Evolutionary conservation across 305 asterid species (phyloP).

Genomic region (Ilex paraguariensis): DNA sequence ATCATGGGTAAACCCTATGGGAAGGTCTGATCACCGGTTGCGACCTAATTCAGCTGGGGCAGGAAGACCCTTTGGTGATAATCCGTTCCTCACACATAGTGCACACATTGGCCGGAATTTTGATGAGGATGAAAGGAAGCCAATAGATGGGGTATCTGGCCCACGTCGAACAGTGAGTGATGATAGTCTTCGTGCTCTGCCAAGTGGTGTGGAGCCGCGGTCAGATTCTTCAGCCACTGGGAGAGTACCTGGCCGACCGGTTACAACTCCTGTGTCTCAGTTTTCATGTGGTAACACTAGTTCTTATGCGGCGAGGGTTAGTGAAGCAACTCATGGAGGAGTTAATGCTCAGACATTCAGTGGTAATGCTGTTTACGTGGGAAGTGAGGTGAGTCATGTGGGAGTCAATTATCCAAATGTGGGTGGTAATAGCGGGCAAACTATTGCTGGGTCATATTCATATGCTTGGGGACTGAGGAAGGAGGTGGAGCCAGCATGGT

Average conservation of each 20-base stretch:
- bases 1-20: slow-evolving; percentile 62
- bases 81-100: slow-evolving; percentile 51
- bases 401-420: slow-evolving; percentile 40
- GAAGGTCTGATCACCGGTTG: slow-evolving; percentile 56
- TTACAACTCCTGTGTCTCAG: slow-evolving; percentile 45
- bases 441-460: slow-evolving; percentile 45
- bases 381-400: slow-evolving; percentile 13
- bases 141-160: slow-evolving; percentile 68
- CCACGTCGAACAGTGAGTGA: slow-evolving; percentile 75
- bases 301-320: slow-evolving; percentile 48
- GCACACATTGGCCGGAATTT: slow-evolving; percentile 67
- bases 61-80: slow-evolving; percentile 58
- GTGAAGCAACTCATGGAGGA: slow-evolving; percentile 45
- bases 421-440: slow-evolving; percentile 39
- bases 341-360: slow-evolving; percentile 35
- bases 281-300: slow-evolving; percentile 37
- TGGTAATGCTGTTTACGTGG: slow-evolving; percentile 12
- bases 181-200: slow-evolving; percentile 45
- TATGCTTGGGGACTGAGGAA: slow-evolving; percentile 88
- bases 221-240: slow-evolving; percentile 35
- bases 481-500: slow-evolving; percentile 69
- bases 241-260: slow-evolving; percentile 35
- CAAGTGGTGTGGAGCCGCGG: slow-evolving; percentile 44
- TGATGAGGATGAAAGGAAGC: slow-evolving; percentile 94
- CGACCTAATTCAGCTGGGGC: slow-evolving; percentile 88